Percentiles rank a stretch among this genome's conserved stretches.
Conservation (phyloP, 2,329 filamentous ascomycete species). For the Calonectria pseudoturangicola region DNA sequence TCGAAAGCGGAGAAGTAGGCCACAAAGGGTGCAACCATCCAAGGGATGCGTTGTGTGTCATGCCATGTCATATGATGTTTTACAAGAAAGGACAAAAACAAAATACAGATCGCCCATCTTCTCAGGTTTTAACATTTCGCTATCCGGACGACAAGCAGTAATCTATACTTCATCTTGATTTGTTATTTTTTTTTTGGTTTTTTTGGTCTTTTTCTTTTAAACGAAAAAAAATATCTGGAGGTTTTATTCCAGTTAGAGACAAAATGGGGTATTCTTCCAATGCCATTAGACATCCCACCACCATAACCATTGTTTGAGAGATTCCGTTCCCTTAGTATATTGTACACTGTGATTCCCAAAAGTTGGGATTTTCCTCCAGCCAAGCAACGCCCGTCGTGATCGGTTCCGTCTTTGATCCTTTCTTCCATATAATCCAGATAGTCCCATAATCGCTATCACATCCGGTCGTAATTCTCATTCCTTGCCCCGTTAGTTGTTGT, state of each 20-base stretch:
- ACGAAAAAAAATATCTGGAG: slow-evolving; percentile 29
- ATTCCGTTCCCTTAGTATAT: slow-evolving; percentile 43
- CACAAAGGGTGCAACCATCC: too few relatives aligned
- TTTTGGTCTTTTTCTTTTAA: too few relatives aligned
- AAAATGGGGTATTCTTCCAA: slow-evolving; percentile 47
- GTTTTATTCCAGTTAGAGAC: slow-evolving; percentile 46
- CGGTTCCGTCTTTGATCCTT: slow-evolving; percentile 28
- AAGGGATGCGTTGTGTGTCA: background rate
- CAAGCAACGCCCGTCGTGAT: slow-evolving; percentile 41
- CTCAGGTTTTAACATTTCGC: background rate
- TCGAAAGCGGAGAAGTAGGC: too few relatives aligned
- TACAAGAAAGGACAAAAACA: background rate
- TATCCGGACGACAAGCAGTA: too few relatives aligned
- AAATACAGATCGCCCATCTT: too few relatives aligned
- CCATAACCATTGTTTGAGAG: slow-evolving; percentile 38
- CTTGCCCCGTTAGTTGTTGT: slow-evolving; percentile 8
- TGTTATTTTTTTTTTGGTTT: too few relatives aligned
- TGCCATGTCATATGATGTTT: background rate
- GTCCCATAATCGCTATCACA: slow-evolving; percentile 22
- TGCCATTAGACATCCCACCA: slow-evolving; percentile 39
- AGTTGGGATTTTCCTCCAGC: slow-evolving; percentile 26
- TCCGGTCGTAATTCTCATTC: slow-evolving; percentile 13
- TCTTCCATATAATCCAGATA: slow-evolving; percentile 37
- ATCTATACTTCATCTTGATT: too few relatives aligned
- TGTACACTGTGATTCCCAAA: slow-evolving; percentile 41